Percentiles rank a stretch among this genome's conserved stretches.
phyloP scores from a whole-genome alignment of 2,329 filamentous ascomycete species.

The Epichloe sibirici region DNA sequence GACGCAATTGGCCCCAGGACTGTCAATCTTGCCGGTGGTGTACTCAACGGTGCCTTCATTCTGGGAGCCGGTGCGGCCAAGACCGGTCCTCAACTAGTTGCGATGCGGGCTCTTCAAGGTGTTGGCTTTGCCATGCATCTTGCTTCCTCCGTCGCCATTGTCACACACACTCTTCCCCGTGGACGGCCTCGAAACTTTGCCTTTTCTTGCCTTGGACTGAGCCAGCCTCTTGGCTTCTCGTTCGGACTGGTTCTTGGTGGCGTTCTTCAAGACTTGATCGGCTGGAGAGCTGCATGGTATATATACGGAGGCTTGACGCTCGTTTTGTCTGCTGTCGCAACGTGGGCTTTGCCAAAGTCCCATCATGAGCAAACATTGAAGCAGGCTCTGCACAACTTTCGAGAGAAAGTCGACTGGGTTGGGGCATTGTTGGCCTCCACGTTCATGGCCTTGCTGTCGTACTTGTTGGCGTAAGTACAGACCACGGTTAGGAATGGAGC shows the following conservation, averaged over 20 bases:
- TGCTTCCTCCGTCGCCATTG: constrained; percentile 23
- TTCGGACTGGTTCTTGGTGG: constrained; percentile 38
- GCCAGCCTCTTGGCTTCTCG: constrained; percentile 36
- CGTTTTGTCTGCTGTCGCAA: constrained; percentile 20
- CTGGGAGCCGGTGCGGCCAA: constrained; percentile 17
- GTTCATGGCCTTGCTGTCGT: constrained; percentile 36
- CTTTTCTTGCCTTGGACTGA: constrained; percentile 32
- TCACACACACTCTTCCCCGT: constrained; percentile 18
- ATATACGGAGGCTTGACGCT: constrained; percentile 24
- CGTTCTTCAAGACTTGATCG: constrained; percentile 31
- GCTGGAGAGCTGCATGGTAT: constrained; percentile 37
- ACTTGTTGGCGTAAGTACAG: constrained; percentile 37
- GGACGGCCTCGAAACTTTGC: constrained; percentile 27
- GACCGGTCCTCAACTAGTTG: constrained; percentile 22
- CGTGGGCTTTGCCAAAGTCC: constrained; percentile 23
- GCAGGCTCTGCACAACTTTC: constrained; percentile 12
- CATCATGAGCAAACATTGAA: constrained; percentile 12
- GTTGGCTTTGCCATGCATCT: constrained; percentile 23
- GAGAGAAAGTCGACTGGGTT: constrained; percentile 39
- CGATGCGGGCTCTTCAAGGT: constrained; percentile 28
- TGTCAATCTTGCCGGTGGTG: constrained; percentile 22
- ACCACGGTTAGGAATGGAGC: neutral
- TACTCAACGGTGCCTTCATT: constrained; percentile 18
- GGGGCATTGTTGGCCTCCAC: constrained; percentile 34
- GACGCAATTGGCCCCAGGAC: constrained; percentile 23